Base-by-base conservation (phyloP, 352 stramenopile genomes). In the Phytophthora agathidicida region DNA sequence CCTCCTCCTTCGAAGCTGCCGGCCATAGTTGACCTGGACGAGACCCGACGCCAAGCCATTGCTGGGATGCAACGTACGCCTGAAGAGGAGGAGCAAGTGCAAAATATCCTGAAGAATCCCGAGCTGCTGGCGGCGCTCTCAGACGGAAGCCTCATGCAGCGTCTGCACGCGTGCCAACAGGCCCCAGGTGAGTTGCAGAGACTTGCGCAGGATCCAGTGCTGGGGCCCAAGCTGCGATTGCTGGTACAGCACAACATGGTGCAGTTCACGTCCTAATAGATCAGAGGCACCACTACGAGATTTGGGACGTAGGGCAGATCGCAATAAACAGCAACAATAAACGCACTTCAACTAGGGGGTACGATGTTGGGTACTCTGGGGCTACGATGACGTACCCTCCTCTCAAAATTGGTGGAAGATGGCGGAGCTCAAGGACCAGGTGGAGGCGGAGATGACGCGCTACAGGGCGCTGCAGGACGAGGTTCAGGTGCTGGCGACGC, bases 381-480 rank as follows among this genome's bases (percentile, higher is more conserved):
- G 26, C 8, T 48, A 48, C 26, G 26, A 14, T 33, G 23, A 16
- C 30, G 26, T 48, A 48, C 41, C 24, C 22, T 32, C 27, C 27
- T 6, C 35, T 17, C 11, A 41, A 3, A 37, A 55, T 55, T 68
- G 24, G 23, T 45, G 30, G 37, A 62, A 62, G 11, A 75, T 75
- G 67, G 46, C 52, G 10, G 67, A 70, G 38, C 62, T 71, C 30
- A 91, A 89, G 76, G 78, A 92, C 32, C 75, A 92, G 64, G 87
- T 93, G 17, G 87, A 96, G 81, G 81, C 79, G 78, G 74, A 97
- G 68, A 95, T 95, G 82, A 73, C 79, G 68, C 81, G 86, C 63
- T 98, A 98, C 75, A 89, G 89, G 50, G 68, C 69, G 42, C 76
- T 98, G 14, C 93, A 98, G 78, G 89, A 97, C 69, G 83, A 95